Percentiles rank a stretch among this genome's conserved stretches.
Evolutionary conservation across 2,329 filamentous ascomycete genomes (phyloP).

Genomic region (Microdochium nivale): DNA sequence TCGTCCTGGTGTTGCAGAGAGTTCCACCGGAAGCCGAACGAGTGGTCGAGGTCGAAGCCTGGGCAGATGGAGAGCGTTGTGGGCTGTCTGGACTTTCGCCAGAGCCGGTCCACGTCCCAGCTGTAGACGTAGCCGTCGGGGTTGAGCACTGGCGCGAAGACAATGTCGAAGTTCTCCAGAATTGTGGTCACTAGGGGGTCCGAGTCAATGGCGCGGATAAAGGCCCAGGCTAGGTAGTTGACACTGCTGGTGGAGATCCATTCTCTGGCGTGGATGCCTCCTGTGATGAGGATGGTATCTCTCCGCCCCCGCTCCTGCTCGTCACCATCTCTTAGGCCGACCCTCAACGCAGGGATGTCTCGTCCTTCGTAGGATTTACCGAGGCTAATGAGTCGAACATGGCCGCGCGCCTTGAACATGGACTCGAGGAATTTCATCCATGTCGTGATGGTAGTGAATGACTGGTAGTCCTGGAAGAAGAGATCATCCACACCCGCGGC

Average conservation of each 20-base stretch:
- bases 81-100: conserved; percentile 87
- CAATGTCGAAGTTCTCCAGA: conserved; percentile 75
- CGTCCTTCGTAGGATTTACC: conserved; percentile 85
- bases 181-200: conserved; percentile 63
- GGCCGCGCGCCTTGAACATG: conserved; percentile 65
- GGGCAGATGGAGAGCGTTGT: conserved; percentile 77
- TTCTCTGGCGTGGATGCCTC: conserved; percentile 86
- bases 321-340: conserved; percentile 43
- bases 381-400: conserved; percentile 65
- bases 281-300: conserved; percentile 74
- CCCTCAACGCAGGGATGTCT: conserved; percentile 71
- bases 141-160: conserved; percentile 84
- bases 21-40: conserved; percentile 82
- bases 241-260: conserved; percentile 94
- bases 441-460: conserved; percentile 68
- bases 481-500: conserved; percentile 50
- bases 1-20: conserved; percentile 57
- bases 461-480: conserved; percentile 91
- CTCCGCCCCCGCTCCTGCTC: conserved; percentile 36
- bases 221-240: conserved; percentile 80
- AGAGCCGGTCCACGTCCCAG: conserved; percentile 84
- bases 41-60: conserved; percentile 82
- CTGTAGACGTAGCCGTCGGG: conserved; percentile 93
- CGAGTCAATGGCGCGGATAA: conserved; percentile 77
- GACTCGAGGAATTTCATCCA: conserved; percentile 89